Conservation (phyloP, 2,329 filamentous ascomycete species). For the Xylaria digitata region DNA sequence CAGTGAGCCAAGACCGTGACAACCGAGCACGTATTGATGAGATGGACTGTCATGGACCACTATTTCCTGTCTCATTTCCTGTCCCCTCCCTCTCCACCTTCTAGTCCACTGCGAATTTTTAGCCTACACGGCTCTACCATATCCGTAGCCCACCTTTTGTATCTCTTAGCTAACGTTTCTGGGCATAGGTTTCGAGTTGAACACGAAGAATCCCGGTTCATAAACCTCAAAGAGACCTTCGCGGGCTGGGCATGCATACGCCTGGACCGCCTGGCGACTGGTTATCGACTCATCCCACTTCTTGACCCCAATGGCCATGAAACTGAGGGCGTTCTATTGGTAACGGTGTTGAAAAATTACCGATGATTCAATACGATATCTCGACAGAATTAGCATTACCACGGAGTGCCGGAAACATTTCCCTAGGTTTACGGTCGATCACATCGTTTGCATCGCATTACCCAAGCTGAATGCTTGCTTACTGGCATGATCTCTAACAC, state of each 20-base stretch:
- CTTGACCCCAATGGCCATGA: constrained; percentile 58
- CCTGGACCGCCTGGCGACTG: constrained; percentile 65
- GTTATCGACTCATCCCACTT: constrained; percentile 66
- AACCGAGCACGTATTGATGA: constrained; percentile 27
- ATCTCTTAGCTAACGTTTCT: constrained; percentile 31
- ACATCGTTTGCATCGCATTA: constrained; percentile 15
- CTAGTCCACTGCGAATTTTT: constrained; percentile 12
- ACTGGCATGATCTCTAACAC: background rate
- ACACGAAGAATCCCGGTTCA: constrained; percentile 33
- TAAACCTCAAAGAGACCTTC: constrained; percentile 25
- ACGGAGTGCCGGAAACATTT: constrained; percentile 1
- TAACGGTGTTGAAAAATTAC: constrained; percentile 63
- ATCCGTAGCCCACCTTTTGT: background rate
- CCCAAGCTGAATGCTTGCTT: background rate
- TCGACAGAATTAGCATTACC: background rate
- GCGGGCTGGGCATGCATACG: constrained; percentile 68
- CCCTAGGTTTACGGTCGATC: background rate
- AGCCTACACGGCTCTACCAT: constrained; percentile 45
- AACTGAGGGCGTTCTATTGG: constrained; percentile 61
- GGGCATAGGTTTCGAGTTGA: constrained; percentile 64
- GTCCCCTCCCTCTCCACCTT: background rate
- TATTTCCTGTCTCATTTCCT: constrained; percentile 25
- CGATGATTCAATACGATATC: constrained; percentile 41
- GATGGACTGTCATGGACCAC: background rate
- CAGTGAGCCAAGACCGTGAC: constrained; percentile 16